A percentile compares a stretch with the other conserved stretches of the same genome.
Evolutionary conservation across 306 rosid genomes (phyloP).

Genomic region (Geum urbanum): DNA sequence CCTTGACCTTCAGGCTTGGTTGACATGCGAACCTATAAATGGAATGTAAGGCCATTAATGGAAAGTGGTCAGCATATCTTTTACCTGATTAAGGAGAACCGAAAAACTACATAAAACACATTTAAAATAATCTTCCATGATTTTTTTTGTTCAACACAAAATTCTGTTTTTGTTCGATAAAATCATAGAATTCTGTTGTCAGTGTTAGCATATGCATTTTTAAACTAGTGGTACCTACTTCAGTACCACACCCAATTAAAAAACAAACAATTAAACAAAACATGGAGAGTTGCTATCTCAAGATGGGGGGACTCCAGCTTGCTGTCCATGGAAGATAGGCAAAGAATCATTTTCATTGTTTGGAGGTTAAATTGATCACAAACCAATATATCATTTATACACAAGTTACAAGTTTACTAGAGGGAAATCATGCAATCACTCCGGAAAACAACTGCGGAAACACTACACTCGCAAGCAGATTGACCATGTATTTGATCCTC

Average conservation of each 20-base stretch:
- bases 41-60: conserved; percentile 19
- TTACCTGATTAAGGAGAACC: neutral
- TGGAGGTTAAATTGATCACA: neutral
- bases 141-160: neutral
- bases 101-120: neutral
- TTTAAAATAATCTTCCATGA: neutral
- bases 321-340: neutral
- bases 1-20: conserved; percentile 72
- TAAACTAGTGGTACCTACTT: neutral
- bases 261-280: neutral
- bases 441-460: neutral
- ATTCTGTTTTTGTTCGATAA: neutral
- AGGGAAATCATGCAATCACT: neutral
- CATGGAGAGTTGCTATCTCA: neutral
- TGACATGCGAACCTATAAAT: conserved; percentile 73
- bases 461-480: neutral
- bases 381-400: neutral
- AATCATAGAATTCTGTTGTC: neutral
- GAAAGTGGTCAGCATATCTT: conserved; percentile 16
- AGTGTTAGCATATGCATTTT: neutral
- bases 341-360: neutral
- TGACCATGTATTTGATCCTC: neutral
- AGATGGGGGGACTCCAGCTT: neutral
- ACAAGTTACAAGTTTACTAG: neutral
- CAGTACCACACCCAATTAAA: neutral